These are phyloP conservation scores for Metarhizium anisopliae DNA, from an alignment of 2,329 filamentous ascomycete genomes.

Conservation along the genomic window DNA sequence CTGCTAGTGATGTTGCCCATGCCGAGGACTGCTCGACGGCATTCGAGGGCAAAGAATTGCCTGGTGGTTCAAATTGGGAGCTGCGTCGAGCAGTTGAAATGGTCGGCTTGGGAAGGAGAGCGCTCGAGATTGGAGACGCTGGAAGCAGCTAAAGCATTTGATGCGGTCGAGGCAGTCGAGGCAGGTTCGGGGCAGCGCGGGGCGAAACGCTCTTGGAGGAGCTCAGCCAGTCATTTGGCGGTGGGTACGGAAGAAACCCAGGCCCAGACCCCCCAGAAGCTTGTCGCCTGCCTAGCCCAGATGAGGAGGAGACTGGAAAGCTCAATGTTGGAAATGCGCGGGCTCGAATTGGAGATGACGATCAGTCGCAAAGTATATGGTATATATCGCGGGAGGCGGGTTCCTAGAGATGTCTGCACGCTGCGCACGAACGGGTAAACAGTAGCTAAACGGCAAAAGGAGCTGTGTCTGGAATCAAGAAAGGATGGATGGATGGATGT, in stretches of 20 bases:
- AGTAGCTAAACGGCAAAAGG: background rate
- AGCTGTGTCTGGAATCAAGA: background rate
- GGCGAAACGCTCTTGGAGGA: background rate
- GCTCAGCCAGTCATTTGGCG: background rate
- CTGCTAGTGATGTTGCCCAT: slow-evolving; percentile 94
- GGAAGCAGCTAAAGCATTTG: too few species aligned
- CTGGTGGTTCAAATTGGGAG: background rate
- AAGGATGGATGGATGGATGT: background rate
- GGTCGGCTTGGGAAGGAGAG: slow-evolving; percentile 1
- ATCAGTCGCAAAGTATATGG: background rate
- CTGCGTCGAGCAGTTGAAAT: background rate
- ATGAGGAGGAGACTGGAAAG: background rate
- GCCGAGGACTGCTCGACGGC: slow-evolving; percentile 24
- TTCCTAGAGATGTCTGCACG: background rate
- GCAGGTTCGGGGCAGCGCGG: background rate
- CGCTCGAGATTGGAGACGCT: background rate
- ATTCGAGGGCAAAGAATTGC: slow-evolving; percentile 6
- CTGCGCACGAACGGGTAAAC: background rate
- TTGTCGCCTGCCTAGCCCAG: background rate
- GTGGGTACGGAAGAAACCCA: background rate
- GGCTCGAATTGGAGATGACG: background rate
- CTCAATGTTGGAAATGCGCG: background rate
- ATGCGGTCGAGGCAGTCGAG: background rate
- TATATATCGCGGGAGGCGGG: background rate
- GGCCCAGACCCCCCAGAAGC: background rate